Evolutionary conservation across 768 basidiomycete species (phyloP).

Genomic region (Mycena capillaripes): DNA sequence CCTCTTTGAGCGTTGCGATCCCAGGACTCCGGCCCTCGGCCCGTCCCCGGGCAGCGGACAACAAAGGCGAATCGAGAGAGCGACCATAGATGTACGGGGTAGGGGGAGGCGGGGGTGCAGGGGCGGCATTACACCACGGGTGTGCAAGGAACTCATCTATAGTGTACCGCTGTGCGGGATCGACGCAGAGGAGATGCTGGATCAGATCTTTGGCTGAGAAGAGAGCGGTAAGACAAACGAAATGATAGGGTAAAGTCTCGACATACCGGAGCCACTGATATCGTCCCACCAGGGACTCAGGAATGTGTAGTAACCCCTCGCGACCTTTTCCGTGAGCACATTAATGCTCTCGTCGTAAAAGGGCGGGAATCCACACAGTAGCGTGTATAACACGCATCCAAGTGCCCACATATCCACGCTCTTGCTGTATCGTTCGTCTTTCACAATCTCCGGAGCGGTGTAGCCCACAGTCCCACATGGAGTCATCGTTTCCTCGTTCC

Average conservation of each 20-base stretch:
- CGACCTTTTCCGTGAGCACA: conserved; percentile 98
- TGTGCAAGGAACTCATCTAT: conserved; percentile 98
- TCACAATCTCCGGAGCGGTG: conserved; percentile 99
- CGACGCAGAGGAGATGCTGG: conserved; percentile 93
- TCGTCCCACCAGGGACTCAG: conserved; percentile 99
- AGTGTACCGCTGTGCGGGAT: conserved; percentile 95
- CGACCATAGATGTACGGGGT: conserved; percentile 69
- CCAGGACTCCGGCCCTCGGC: conserved; percentile 92
- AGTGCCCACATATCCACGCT: conserved; percentile 99
- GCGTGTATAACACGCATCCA: conserved; percentile 98
- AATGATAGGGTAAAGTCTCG: neutral
- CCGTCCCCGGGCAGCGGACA: conserved; percentile 82
- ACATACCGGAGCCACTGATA: conserved; percentile 82
- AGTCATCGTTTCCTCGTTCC: conserved; percentile 99
- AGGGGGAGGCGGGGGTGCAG: conserved; percentile 73
- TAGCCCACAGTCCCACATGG: conserved; percentile 99
- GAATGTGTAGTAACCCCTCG: conserved; percentile 97
- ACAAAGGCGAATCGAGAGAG: conserved; percentile 91
- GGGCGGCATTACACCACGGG: conserved; percentile 90
- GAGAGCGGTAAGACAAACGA: conserved; percentile 11
- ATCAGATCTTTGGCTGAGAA: conserved; percentile 94
- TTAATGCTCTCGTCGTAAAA: conserved; percentile 99
- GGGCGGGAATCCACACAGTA: conserved; percentile 97
- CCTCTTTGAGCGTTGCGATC: conserved; percentile 93
- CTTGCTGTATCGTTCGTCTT: conserved; percentile 96